A percentile compares a stretch with the other conserved stretches of the same genome.
Conservation (phyloP, 1,139 yeast species). For the Sugiyamaella pinicola region DNA sequence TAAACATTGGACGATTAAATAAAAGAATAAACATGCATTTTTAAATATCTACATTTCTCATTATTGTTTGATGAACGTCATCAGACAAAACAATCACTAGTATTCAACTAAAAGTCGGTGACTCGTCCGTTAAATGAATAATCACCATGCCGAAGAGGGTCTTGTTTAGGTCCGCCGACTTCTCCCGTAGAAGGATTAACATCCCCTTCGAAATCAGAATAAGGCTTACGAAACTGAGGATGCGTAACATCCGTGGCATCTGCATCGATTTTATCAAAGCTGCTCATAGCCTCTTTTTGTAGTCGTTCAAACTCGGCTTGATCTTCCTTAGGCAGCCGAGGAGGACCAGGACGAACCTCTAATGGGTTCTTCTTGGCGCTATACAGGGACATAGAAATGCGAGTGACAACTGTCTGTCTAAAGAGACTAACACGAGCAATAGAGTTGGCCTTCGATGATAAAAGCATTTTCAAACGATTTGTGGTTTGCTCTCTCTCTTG, state of each 20-base stretch:
- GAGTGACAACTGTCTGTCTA: background rate
- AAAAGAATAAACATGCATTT: background rate
- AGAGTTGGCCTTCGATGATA: background rate
- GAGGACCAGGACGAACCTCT: conserved; percentile 67
- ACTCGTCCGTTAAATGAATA: conserved; percentile 96
- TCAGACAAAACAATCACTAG: background rate
- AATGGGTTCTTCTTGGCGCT: conserved; percentile 12
- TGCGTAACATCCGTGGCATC: conserved; percentile 70
- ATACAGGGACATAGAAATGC: background rate
- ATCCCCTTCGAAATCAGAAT: conserved; percentile 96
- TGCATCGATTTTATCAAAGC: conserved; percentile 65
- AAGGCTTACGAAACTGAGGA: conserved; percentile 70
- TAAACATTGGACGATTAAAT: conserved; percentile 4
- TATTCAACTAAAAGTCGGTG: conserved; percentile 67
- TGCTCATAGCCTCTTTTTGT: conserved; percentile 80
- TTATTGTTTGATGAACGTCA: background rate
- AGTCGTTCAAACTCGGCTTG: conserved; percentile 91
- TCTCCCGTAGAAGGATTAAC: conserved; percentile 93
- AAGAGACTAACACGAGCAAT: background rate
- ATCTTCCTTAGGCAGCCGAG: conserved; percentile 77
- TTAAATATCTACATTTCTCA: background rate
- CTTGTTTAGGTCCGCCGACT: conserved; percentile 98
- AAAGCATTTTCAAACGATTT: background rate
- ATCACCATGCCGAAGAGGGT: conserved; percentile 90
- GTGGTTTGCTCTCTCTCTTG: no score